Conservation (phyloP, 2,329 filamentous ascomycete species). For the Trichoderma afroharzianum region DNA sequence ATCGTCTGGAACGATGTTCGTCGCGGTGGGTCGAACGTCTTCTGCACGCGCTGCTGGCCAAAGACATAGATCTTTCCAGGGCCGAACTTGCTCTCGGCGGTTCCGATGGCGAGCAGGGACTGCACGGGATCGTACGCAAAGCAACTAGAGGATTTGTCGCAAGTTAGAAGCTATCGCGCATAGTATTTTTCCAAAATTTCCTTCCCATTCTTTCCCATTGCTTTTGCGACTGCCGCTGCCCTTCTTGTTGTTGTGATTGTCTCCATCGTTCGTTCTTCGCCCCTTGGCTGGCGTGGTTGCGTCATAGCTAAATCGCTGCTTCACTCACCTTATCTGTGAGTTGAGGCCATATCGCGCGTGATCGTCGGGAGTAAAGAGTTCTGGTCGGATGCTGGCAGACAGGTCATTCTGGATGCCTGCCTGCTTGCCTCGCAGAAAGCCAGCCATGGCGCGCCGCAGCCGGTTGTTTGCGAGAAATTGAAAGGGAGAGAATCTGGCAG, state of each 20-base stretch:
- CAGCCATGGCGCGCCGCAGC: slow-evolving; percentile 61
- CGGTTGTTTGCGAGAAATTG: background rate
- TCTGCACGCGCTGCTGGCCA: slow-evolving; percentile 76
- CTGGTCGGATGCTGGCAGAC: slow-evolving; percentile 73
- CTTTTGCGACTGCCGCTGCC: background rate
- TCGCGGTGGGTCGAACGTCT: slow-evolving; percentile 66
- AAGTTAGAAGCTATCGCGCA: background rate
- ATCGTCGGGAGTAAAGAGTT: slow-evolving; percentile 79
- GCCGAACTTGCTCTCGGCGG: slow-evolving; percentile 80
- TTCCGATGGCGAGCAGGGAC: slow-evolving; percentile 88
- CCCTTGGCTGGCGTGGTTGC: slow-evolving; percentile 20
- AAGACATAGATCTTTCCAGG: slow-evolving; percentile 85
- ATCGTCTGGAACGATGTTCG: slow-evolving; percentile 71
- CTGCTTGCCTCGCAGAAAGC: slow-evolving; percentile 89
- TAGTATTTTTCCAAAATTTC: background rate
- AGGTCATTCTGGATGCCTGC: slow-evolving; percentile 89
- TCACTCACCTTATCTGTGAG: slow-evolving; percentile 60
- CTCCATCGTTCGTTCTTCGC: background rate
- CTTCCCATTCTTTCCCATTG: background rate
- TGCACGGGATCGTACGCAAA: slow-evolving; percentile 92
- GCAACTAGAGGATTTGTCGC: slow-evolving; percentile 48
- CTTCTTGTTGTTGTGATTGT: background rate
- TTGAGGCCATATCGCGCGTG: slow-evolving; percentile 79
- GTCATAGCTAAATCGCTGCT: slow-evolving; percentile 2
- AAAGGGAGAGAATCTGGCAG: background rate